Percentiles rank a stretch among this genome's conserved stretches.
phyloP scores from a whole-genome alignment of 2,329 filamentous ascomycete species.

The Lithohypha guttulata region DNA sequence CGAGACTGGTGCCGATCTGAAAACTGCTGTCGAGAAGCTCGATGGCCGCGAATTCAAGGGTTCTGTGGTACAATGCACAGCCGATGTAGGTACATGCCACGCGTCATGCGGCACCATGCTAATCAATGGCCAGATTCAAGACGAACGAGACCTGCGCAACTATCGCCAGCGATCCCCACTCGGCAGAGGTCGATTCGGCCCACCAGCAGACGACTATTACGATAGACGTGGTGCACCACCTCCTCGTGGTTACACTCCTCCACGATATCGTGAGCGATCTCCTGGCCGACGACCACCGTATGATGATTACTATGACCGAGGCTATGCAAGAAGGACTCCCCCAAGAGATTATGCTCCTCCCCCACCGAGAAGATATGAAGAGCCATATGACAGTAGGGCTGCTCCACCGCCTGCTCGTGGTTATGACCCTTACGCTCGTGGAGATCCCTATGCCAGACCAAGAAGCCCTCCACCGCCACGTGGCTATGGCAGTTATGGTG shows the following conservation, averaged over 20 bases:
- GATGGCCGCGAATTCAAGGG: constrained; percentile 91
- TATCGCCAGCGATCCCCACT: constrained; percentile 66
- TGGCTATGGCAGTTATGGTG: constrained; percentile 15
- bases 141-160: constrained; percentile 57
- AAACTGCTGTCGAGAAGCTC: constrained; percentile 86
- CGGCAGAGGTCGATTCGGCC: constrained; percentile 52
- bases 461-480: constrained; percentile 16
- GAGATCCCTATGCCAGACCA: constrained; percentile 28
- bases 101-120: constrained; percentile 16
- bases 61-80: constrained; percentile 68
- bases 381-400: constrained; percentile 54
- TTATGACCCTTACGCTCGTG: constrained; percentile 48
- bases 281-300: constrained; percentile 50
- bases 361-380: constrained; percentile 55
- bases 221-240: constrained; percentile 70
- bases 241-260: constrained; percentile 72
- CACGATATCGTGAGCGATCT: constrained; percentile 79
- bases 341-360: constrained; percentile 66
- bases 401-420: constrained; percentile 44
- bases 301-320: constrained; percentile 77
- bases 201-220: constrained; percentile 61
- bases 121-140: constrained; percentile 52
- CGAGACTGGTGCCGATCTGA: constrained; percentile 81
- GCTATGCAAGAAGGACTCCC: constrained; percentile 67
- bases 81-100: constrained; percentile 56